Conservation (phyloP, 2,329 filamentous ascomycete species). For the Exophiala calicioides region DNA sequence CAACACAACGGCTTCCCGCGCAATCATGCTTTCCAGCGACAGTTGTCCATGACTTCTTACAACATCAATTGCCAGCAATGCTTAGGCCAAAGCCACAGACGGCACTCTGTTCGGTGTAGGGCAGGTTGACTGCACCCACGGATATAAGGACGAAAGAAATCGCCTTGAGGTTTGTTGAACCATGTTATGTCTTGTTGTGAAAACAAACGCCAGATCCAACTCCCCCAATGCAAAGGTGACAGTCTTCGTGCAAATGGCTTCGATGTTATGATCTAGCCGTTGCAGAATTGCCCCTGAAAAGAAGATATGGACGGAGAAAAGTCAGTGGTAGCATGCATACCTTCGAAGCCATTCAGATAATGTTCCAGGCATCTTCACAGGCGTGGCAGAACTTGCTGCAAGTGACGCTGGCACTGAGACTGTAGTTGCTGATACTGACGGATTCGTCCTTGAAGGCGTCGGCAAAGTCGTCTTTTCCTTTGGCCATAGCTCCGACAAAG, state of each 20-base stretch:
- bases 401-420: conserved; percentile 92
- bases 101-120: conserved; percentile 28
- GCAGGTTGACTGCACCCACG: conserved; percentile 30
- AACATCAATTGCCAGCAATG: neutral
- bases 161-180: conserved; percentile 68
- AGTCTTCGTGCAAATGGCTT: conserved; percentile 48
- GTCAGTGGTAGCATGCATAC: conserved; percentile 21
- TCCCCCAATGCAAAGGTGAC: conserved; percentile 59
- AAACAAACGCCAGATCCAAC: conserved; percentile 74
- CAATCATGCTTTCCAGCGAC: neutral
- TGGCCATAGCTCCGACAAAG: conserved; percentile 98
- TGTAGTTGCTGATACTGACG: conserved; percentile 98
- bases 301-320: conserved; percentile 14
- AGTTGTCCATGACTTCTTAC: neutral
- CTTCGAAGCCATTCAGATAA: conserved; percentile 63
- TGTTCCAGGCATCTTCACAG: conserved; percentile 92
- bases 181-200: conserved; percentile 77
- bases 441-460: conserved; percentile 94
- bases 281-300: conserved; percentile 29
- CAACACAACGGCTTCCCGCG: no score
- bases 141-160: conserved; percentile 31
- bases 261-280: conserved; percentile 72
- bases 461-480: conserved; percentile 92
- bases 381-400: conserved; percentile 99
- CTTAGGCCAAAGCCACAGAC: neutral